Base-by-base conservation (phyloP, 768 basidiomycete genomes). In the Pisolithus sp. region DNA sequence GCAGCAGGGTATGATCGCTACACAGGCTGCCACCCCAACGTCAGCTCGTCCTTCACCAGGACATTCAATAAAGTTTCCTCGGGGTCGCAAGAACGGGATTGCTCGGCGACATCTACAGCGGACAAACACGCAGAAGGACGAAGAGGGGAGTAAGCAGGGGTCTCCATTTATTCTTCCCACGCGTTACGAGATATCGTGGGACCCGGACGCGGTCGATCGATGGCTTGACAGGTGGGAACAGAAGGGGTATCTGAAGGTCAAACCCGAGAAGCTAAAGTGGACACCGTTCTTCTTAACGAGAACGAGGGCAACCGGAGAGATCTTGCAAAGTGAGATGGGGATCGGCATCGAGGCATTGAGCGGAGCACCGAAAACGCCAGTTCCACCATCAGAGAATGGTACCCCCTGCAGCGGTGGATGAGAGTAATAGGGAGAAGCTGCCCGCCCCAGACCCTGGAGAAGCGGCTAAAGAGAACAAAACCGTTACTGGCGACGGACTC, bases 241-340 rank as follows among this genome's bases (percentile, higher is more conserved):
- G 40, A 96, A 93, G 68, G 88, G 86, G 5, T 88, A 92, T 59
- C 62, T 93, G 53, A 78, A 68, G 57, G 72, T 91, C 52, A 81
- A 79, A 57, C 85, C 93, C 1, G 92, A 95, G 62, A 83, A 83
- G 66, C 76, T 98, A 54, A 93, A 91, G 62, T 99, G 95, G 89
- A 94, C 85, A 55, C 95, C 95, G 24, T 98, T 95, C 68, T 71
- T 96, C 37, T 68, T 92, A 41, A 74, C 83, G 5, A 73, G 79
- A 48, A 69, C 65, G 40, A 67, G 65, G 56, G 55, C 55, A 3
- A 63, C 60, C n/a, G 62, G 54, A 12, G 62, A 70, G 46, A 40
- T 63, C 24, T 50, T 63, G 39, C 68, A 68, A 43, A 31, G 49
- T 38, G 57, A 59, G 36, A 31, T 46, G 18, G 54, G 56, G 6